Conservation (phyloP, 1,284 basidiomycete genomes). For the Malassezia cuniculi region DNA sequence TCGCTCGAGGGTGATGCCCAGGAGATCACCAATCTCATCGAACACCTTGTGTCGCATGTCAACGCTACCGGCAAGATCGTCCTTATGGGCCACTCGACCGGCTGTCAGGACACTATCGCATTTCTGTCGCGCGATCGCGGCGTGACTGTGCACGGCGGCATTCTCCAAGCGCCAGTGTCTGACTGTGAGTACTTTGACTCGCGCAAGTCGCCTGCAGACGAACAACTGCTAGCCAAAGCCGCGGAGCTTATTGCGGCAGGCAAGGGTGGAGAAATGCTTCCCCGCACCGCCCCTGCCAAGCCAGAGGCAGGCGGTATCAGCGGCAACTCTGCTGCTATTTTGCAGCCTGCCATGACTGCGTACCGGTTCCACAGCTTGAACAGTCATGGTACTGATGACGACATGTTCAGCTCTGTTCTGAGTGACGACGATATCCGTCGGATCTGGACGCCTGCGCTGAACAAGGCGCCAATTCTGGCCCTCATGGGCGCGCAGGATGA, state of each 20-base stretch:
- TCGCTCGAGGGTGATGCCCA: constrained; percentile 38
- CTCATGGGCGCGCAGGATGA: constrained; percentile 31
- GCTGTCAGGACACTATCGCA: constrained; percentile 35
- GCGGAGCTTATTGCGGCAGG: constrained; percentile 10
- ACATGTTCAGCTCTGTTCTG: constrained; percentile 34
- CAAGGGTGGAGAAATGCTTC: constrained; percentile 12
- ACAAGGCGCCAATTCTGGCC: constrained; percentile 19
- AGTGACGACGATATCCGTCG: constrained; percentile 13
- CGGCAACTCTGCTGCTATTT: constrained; percentile 22
- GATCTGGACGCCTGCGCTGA: background rate
- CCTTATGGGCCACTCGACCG: constrained; percentile 41
- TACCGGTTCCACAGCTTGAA: constrained; percentile 34
- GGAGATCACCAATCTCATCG: constrained; percentile 22
- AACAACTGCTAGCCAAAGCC: constrained; percentile 8
- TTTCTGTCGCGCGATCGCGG: constrained; percentile 16
- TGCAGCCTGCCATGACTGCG: constrained; percentile 28
- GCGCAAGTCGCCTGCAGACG: background rate
- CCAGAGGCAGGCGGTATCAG: constrained; percentile 5
- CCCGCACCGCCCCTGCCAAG: constrained; percentile 6
- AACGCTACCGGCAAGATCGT: constrained; percentile 21
- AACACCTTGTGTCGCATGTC: constrained; percentile 12
- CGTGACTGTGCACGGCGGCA: constrained; percentile 25
- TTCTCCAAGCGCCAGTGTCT: constrained; percentile 38
- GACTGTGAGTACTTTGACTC: constrained; percentile 30
- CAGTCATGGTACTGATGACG: constrained; percentile 29